Evolutionary conservation across 129 eudicot species (phyloP).

Genomic region (Gnaphalium uliginosum): DNA sequence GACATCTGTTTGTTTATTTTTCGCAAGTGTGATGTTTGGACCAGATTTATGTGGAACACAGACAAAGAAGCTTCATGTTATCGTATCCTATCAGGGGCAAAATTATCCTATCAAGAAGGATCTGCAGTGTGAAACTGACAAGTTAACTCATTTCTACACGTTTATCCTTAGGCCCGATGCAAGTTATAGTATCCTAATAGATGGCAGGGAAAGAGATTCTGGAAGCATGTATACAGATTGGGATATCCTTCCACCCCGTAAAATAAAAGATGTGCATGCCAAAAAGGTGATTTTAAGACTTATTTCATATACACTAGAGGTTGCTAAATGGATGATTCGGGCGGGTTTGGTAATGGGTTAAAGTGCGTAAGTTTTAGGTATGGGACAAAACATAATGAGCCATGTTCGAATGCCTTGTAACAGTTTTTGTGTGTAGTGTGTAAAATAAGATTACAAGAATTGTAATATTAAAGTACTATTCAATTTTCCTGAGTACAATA

Average conservation of each 20-base stretch:
- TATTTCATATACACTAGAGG: not conserved
- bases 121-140: constrained; percentile 93
- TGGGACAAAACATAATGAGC: not conserved
- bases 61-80: constrained; percentile 94
- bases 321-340: not conserved
- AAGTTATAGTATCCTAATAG: constrained; percentile 75
- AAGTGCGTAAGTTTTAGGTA: not conserved
- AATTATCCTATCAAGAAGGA: constrained; percentile 95
- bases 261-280: constrained; percentile 73
- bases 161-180: constrained; percentile 96
- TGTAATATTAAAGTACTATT: not conserved
- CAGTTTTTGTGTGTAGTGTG: not conserved
- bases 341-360: not conserved
- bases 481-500: not conserved
- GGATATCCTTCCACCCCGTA: constrained; percentile 97
- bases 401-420: not conserved
- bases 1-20: constrained; percentile 17
- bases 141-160: constrained; percentile 94
- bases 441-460: not conserved
- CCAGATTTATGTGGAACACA: constrained; percentile 96
- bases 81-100: constrained; percentile 93
- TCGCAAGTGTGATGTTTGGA: constrained; percentile 91
- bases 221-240: constrained; percentile 99
- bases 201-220: constrained; percentile 91
- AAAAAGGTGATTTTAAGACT: constrained; percentile 60